Conservation (phyloP, 495 filamentous ascomycete species). For the Sabuloglossum arenarium region DNA sequence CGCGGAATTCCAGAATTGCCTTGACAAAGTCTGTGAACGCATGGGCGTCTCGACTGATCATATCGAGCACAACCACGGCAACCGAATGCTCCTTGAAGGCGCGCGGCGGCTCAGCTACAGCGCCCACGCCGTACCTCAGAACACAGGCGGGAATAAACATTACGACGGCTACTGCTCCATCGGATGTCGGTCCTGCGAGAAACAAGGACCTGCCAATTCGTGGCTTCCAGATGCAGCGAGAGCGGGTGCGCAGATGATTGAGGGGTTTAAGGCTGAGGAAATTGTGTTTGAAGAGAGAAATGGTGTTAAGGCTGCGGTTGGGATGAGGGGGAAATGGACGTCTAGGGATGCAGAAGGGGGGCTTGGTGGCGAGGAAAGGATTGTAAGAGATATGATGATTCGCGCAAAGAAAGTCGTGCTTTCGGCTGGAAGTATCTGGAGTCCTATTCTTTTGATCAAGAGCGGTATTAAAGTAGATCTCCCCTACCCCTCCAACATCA, state of each 20-base stretch:
- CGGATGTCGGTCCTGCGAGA: conserved; percentile 50
- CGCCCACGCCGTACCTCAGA: conserved; percentile 54
- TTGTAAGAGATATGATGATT: conserved; percentile 37
- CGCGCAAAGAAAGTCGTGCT: conserved; percentile 70
- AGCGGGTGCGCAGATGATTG: conserved; percentile 56
- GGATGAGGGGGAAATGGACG: conserved; percentile 52
- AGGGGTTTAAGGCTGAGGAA: conserved; percentile 49
- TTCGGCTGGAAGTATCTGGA: conserved; percentile 50
- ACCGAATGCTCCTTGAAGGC: conserved; percentile 50
- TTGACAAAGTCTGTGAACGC: conserved; percentile 50
- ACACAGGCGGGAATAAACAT: conserved; percentile 48
- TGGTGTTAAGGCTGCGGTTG: conserved; percentile 37
- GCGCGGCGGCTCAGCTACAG: conserved; percentile 53
- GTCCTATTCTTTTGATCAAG: conserved; percentile 51
- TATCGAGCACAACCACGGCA: conserved; percentile 49
- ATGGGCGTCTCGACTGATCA: conserved; percentile 59
- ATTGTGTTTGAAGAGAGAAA: conserved; percentile 40
- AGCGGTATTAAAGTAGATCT: conserved; percentile 38
- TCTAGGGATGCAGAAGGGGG: conserved; percentile 42
- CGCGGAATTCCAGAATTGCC: conserved; percentile 46
- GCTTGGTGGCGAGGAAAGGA: conserved; percentile 25
- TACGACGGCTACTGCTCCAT: conserved; percentile 61
- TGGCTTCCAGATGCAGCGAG: conserved; percentile 61
- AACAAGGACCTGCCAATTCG: conserved; percentile 55
- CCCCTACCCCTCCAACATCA: background rate